These are phyloP conservation scores for Metschnikowia baotianmanensis DNA, from an alignment of 805 yeast species.

Conservation along the genomic window DNA sequence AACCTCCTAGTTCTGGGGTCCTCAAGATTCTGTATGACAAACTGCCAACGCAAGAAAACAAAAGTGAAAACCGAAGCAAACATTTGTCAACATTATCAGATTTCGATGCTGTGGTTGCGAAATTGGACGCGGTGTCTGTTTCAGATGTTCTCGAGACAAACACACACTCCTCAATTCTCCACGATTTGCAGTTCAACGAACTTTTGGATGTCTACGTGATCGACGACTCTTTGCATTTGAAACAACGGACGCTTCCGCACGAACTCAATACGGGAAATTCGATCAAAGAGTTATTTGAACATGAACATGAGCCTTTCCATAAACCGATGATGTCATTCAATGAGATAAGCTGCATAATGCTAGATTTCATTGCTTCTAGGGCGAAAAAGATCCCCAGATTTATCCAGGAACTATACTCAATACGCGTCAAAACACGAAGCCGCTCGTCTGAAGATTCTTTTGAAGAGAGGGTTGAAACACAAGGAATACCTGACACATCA, in stretches of 20 bases:
- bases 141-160: constrained; percentile 30
- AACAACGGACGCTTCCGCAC: constrained; percentile 32
- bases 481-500: constrained; percentile 37
- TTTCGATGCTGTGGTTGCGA: neutral
- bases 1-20: neutral
- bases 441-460: constrained; percentile 10
- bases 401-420: constrained; percentile 24
- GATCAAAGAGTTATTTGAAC: constrained; percentile 7
- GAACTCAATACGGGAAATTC: constrained; percentile 36
- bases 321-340: constrained; percentile 6
- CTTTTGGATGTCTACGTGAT: constrained; percentile 33
- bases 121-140: constrained; percentile 26
- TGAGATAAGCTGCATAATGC: constrained; percentile 9
- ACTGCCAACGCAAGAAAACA: neutral
- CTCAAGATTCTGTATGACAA: constrained; percentile 1
- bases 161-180: constrained; percentile 27
- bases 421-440: constrained; percentile 22
- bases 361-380: constrained; percentile 33
- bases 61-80: neutral
- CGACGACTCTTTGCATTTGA: constrained; percentile 29
- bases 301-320: neutral
- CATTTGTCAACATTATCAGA: no score
- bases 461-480: constrained; percentile 16
- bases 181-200: constrained; percentile 31
- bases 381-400: constrained; percentile 33